phyloP scores from a whole-genome alignment of 257 asterid genomes.

The Solanum medicagineum region DNA sequence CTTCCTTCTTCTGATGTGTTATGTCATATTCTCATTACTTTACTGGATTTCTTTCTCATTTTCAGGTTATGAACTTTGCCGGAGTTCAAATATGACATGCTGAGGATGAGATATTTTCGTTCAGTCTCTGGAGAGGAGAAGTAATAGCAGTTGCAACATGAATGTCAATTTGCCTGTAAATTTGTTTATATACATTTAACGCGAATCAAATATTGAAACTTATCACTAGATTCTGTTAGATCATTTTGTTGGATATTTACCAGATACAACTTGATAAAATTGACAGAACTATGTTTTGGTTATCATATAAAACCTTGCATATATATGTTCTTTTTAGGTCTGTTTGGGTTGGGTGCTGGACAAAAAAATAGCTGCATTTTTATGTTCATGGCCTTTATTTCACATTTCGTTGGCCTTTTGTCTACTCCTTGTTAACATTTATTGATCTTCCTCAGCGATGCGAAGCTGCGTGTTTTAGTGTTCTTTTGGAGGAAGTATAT shows the following conservation, averaged over 20 bases:
- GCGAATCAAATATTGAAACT: background rate
- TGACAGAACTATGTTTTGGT: background rate
- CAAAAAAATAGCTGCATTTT: background rate
- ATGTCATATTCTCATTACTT: background rate
- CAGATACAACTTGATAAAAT: background rate
- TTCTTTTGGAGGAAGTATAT: too few relatives aligned
- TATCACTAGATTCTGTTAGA: background rate
- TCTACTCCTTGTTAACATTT: too few relatives aligned
- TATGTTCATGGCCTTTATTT: background rate
- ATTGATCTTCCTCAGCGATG: too few relatives aligned
- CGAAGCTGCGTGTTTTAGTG: too few relatives aligned
- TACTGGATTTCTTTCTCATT: background rate
- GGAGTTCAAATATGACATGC: constrained; percentile 35
- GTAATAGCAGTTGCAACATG: background rate
- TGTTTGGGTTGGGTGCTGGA: background rate
- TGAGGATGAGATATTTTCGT: constrained; percentile 19
- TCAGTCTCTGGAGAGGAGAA: background rate
- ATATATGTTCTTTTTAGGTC: background rate
- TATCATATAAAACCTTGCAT: background rate
- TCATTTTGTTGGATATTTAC: background rate
- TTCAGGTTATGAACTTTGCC: constrained; percentile 16
- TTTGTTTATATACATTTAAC: background rate
- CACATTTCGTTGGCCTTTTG: background rate
- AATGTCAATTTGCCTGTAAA: background rate
- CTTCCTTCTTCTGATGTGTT: background rate